A percentile compares a stretch with the other conserved stretches of the same genome.
Conservation (phyloP, 148 eudicot genomes). For the Simmondsia chinensis region DNA sequence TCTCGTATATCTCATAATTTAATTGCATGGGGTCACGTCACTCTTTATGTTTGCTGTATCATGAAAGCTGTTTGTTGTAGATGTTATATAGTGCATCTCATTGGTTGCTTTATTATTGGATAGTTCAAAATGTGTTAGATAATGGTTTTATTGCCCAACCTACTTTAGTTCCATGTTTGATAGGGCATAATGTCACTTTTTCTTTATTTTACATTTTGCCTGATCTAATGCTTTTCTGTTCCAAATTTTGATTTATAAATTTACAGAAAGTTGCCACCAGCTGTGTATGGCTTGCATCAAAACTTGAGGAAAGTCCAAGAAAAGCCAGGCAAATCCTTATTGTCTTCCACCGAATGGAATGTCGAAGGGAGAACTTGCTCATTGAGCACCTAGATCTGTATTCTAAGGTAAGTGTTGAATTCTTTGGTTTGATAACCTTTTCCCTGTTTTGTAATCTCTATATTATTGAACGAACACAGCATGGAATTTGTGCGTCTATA, state of each 20-base stretch:
- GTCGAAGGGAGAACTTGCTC: constrained; percentile 80
- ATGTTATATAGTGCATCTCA: too few relatives aligned
- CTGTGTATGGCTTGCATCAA: constrained; percentile 97
- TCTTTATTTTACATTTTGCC: not conserved
- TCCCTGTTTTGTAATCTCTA: not conserved
- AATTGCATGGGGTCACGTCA: not conserved
- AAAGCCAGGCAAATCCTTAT: constrained; percentile 83
- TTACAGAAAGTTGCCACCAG: constrained; percentile 87
- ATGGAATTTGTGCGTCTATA: too few relatives aligned
- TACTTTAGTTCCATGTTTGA: too few relatives aligned
- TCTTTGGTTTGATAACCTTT: not conserved
- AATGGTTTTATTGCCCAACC: too few relatives aligned
- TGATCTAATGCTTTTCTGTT: constrained; percentile 3
- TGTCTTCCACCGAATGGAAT: constrained; percentile 94
- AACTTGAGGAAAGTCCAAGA: constrained; percentile 89
- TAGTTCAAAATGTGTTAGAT: too few relatives aligned
- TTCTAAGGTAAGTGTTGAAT: constrained; percentile 37
- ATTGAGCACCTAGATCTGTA: constrained; percentile 58
- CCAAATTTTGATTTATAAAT: too few relatives aligned
- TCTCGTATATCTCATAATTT: not conserved
- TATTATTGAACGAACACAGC: not conserved
- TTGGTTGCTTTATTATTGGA: too few relatives aligned
- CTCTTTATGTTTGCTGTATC: not conserved
- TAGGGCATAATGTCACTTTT: too few relatives aligned
- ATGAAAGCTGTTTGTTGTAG: not conserved